Conservation (phyloP, 1,284 basidiomycete genomes). For the Microbotryum intermedium region DNA sequence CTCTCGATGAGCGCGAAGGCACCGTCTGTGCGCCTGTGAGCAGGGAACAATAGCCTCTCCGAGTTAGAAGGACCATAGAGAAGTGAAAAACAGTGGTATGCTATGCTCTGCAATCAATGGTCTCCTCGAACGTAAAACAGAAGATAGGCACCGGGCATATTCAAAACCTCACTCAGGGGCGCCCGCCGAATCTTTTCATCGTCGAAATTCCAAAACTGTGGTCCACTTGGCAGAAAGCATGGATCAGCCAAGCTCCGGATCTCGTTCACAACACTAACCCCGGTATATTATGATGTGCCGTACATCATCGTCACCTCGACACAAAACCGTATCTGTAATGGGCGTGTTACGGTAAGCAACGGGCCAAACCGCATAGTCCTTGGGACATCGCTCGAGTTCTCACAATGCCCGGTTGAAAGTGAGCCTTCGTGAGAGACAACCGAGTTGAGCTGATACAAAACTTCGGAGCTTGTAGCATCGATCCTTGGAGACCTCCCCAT, state of each 20-base stretch:
- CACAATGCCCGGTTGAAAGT: conserved; percentile 81
- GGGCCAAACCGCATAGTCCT: not conserved
- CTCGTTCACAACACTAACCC: not conserved
- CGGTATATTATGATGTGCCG: not conserved
- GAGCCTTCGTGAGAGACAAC: conserved; percentile 92
- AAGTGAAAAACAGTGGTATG: too few species aligned
- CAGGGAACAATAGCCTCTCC: too few species aligned
- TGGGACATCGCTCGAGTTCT: conserved; percentile 59
- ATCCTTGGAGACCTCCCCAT: conserved; percentile 33
- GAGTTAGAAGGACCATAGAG: too few species aligned
- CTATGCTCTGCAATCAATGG: too few species aligned
- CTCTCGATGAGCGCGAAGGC: too few species aligned
- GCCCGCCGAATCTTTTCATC: conserved; percentile 28
- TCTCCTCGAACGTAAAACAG: too few species aligned
- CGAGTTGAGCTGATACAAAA: conserved; percentile 81
- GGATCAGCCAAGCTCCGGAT: not conserved
- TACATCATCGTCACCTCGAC: not conserved
- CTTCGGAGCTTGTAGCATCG: conserved; percentile 50
- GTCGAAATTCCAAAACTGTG: conserved; percentile 26
- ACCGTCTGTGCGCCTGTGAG: too few species aligned
- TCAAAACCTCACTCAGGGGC: conserved; percentile 16
- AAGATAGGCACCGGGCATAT: too few species aligned
- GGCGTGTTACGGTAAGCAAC: not conserved
- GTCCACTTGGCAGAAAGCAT: not conserved
- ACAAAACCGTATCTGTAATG: not conserved